Percentiles rank a stretch among this genome's conserved stretches.
phyloP scores from a whole-genome alignment of 495 filamentous ascomycete species.

The Penicillium dipodomyicola region DNA sequence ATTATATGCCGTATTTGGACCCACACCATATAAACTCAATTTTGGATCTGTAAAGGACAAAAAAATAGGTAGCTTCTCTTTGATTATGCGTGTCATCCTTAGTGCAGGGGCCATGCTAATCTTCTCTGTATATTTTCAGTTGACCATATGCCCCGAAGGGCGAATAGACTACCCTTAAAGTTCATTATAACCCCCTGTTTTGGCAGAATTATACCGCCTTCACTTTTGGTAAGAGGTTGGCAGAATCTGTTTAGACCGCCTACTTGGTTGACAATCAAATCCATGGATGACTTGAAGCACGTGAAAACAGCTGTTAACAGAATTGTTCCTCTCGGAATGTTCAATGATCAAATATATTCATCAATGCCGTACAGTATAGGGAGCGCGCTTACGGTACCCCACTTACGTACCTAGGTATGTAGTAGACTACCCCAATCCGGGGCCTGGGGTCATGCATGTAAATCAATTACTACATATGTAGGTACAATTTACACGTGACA shows the following conservation, averaged over 20 bases:
- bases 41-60: slow-evolving; percentile 16
- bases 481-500: background rate
- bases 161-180: slow-evolving; percentile 15
- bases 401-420: background rate
- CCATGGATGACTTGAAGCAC: background rate
- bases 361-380: background rate
- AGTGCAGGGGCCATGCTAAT: slow-evolving; percentile 99
- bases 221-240: background rate
- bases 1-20: background rate
- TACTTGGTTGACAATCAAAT: background rate
- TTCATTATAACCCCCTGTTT: background rate
- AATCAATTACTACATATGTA: background rate
- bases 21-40: background rate
- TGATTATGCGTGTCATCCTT: slow-evolving; percentile 99
- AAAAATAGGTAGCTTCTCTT: slow-evolving; percentile 89
- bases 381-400: background rate
- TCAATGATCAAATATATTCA: background rate
- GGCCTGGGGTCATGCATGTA: background rate
- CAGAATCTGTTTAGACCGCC: background rate
- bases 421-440: no score
- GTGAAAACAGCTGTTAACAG: background rate
- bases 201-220: background rate
- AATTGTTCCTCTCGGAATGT: background rate
- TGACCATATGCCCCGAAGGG: slow-evolving; percentile 77
- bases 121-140: slow-evolving; percentile 85